Conservation (phyloP, 164 flowering plant genomes). For the Platanus orientalis region DNA sequence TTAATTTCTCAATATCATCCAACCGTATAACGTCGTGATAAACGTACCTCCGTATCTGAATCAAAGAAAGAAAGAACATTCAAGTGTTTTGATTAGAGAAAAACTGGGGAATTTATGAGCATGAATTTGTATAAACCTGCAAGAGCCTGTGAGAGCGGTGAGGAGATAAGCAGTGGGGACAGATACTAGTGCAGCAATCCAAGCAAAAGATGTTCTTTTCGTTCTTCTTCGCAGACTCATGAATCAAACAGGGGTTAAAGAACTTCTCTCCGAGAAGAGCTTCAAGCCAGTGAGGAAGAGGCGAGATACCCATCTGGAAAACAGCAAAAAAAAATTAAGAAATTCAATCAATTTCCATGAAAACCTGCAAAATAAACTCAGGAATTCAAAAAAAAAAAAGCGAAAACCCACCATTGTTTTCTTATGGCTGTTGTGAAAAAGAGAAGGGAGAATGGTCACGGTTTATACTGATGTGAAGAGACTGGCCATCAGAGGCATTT, state of each 20-base stretch:
- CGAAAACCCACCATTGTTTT: constrained; percentile 27
- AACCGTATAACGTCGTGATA: constrained; percentile 81
- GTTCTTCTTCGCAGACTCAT: constrained; percentile 69
- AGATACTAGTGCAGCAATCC: constrained; percentile 68
- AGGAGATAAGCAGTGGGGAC: constrained; percentile 68
- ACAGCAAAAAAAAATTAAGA: background rate
- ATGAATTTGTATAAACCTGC: constrained; percentile 38
- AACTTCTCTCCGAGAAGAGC: constrained; percentile 60
- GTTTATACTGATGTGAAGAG: constrained; percentile 10
- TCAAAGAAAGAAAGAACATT: background rate
- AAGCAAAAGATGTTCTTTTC: constrained; percentile 85
- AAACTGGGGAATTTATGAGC: background rate
- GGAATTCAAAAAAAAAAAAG: background rate
- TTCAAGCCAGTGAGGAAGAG: constrained; percentile 60
- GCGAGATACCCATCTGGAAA: constrained; percentile 29
- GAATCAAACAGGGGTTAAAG: constrained; percentile 68
- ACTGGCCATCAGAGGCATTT: constrained; percentile 1
- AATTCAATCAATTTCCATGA: constrained; percentile 1
- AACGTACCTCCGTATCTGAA: constrained; percentile 78
- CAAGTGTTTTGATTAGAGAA: background rate
- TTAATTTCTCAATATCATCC: constrained; percentile 61
- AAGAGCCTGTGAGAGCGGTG: constrained; percentile 76
- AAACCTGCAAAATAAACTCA: background rate
- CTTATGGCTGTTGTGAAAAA: background rate
- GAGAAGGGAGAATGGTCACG: background rate